A percentile compares a stretch with the other conserved stretches of the same genome.
phyloP scores from a whole-genome alignment of 108 stramenopile genomes.

The Conticribra weissflogii region DNA sequence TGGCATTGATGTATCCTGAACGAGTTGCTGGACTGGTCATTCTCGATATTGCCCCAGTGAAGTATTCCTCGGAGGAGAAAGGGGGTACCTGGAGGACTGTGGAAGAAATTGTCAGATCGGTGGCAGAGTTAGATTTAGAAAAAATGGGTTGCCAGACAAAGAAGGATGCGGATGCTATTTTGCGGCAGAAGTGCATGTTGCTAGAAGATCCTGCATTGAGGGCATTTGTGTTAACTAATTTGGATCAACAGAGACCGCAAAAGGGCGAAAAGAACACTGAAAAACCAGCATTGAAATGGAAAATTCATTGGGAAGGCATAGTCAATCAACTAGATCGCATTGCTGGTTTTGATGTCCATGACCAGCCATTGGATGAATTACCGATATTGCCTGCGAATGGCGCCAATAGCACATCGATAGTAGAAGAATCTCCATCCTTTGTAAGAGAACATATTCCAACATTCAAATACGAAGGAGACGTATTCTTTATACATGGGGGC shows the following conservation, averaged over 20 bases:
- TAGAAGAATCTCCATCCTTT: constrained; percentile 1
- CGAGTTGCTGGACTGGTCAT: constrained; percentile 86
- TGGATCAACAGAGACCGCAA: constrained; percentile 51
- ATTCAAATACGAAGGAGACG: constrained; percentile 67
- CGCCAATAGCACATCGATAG: background rate
- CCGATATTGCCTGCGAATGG: background rate
- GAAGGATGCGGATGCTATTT: constrained; percentile 61
- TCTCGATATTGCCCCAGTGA: constrained; percentile 92
- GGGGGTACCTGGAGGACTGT: constrained; percentile 75
- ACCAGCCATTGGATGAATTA: constrained; percentile 26
- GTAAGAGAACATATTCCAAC: constrained; percentile 3
- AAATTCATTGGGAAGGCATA: constrained; percentile 84
- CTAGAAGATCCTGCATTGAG: constrained; percentile 86
- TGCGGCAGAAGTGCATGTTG: constrained; percentile 45
- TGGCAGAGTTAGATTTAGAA: constrained; percentile 51
- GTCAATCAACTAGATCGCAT: constrained; percentile 69
- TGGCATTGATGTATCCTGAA: constrained; percentile 81
- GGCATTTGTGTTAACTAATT: constrained; percentile 91
- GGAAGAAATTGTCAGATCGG: constrained; percentile 76
- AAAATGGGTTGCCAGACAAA: constrained; percentile 51
- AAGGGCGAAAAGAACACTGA: constrained; percentile 9
- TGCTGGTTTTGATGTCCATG: constrained; percentile 79
- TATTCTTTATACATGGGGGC: constrained; percentile 90
- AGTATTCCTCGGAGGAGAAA: constrained; percentile 60
- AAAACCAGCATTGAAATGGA: constrained; percentile 66